Percentiles rank a stretch among this genome's conserved stretches.
Conservation (phyloP, 139 green algal genomes). For the Micractinium conductrix region DNA sequence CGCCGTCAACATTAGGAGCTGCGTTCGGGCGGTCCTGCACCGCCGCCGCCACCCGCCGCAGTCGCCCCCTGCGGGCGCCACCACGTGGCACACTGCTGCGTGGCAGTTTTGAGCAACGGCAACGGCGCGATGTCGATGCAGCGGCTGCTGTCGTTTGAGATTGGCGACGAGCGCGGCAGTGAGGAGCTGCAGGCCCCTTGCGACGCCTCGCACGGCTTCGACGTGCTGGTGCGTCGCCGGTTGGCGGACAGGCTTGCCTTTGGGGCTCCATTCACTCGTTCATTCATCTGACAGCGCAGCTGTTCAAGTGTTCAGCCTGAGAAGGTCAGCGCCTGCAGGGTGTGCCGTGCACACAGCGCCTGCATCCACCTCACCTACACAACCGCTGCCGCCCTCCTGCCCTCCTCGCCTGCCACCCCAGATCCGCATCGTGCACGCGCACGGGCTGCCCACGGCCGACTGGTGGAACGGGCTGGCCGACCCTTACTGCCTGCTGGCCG, state of each 20-base stretch:
- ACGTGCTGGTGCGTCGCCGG: conserved; percentile 11
- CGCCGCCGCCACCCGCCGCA: no score
- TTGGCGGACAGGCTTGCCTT: background rate
- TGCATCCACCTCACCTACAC: no score
- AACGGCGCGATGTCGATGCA: conserved; percentile 75
- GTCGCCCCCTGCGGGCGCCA: background rate
- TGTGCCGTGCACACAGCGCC: background rate
- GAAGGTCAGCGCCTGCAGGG: background rate
- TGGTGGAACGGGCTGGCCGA: conserved; percentile 29
- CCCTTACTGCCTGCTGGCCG: conserved; percentile 12
- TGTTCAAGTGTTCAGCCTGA: background rate
- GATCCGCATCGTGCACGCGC: conserved; percentile 5
- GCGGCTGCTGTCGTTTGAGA: conserved; percentile 82
- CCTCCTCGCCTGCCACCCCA: background rate
- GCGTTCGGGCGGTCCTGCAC: no score
- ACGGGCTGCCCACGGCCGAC: conserved; percentile 1
- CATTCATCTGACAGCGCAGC: background rate
- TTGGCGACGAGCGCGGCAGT: conserved; percentile 78
- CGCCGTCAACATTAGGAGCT: no score
- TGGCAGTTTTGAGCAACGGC: background rate
- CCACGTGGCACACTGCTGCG: background rate
- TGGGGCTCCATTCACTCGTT: background rate
- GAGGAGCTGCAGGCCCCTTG: conserved; percentile 63
- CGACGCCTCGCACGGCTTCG: background rate
- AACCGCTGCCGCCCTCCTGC: background rate